These are phyloP conservation scores for Coffea humblotiana DNA, from an alignment of 305 asterid genomes.

Conservation along the genomic window DNA sequence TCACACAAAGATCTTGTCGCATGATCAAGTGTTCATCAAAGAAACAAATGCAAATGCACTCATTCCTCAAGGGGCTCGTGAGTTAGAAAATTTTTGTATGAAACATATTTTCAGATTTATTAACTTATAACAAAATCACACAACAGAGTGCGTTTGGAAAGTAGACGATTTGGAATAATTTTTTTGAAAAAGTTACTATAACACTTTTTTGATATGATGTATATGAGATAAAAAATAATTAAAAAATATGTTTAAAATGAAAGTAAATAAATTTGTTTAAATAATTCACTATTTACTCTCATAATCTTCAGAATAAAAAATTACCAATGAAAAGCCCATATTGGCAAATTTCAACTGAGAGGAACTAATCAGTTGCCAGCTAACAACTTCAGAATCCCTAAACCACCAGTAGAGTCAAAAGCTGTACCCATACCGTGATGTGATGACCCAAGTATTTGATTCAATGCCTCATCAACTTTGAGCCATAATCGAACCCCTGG, in stretches of 20 bases:
- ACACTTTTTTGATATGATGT: too few relatives aligned
- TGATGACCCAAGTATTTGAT: neutral
- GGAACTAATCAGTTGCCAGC: neutral
- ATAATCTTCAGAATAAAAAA: too few relatives aligned
- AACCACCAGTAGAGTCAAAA: neutral
- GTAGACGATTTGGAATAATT: too few relatives aligned
- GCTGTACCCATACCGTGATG: neutral
- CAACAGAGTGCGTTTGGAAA: too few relatives aligned
- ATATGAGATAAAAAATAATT: too few relatives aligned
- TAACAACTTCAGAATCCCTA: neutral
- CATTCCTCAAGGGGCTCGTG: neutral
- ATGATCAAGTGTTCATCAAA: neutral
- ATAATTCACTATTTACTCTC: too few relatives aligned
- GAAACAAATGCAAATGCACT: neutral
- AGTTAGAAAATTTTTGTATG: neutral
- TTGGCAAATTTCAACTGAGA: neutral
- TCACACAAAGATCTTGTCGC: neutral
- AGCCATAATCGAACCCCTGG: neutral
- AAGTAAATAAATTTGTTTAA: too few relatives aligned
- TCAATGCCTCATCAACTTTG: neutral
- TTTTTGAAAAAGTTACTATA: too few relatives aligned
- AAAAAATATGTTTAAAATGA: too few relatives aligned
- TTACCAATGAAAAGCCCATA: neutral
- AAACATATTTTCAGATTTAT: too few relatives aligned
- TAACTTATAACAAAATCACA: too few relatives aligned